Base-by-base conservation (phyloP, 1,284 basidiomycete genomes). In the Marasmius sp. region DNA sequence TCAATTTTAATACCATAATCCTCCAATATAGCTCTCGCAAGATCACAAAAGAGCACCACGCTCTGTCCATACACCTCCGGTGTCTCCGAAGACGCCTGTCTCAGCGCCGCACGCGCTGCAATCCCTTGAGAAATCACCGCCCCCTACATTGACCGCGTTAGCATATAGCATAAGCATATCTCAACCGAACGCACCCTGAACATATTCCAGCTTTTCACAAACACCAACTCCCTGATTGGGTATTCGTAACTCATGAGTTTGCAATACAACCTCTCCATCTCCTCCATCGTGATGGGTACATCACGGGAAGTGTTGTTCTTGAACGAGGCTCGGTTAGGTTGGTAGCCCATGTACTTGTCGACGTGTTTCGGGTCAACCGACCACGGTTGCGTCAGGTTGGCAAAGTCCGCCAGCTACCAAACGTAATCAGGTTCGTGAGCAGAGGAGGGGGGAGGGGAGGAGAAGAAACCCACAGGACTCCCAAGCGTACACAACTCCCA, bases 401-500 rank as follows among this genome's bases (percentile, higher is more conserved):
- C 94, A 2, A 98, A 81, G 72, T 98, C 96, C n/a, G 93, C 93
- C 1, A 97, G 83, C 93, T 94, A 55, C 4, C 56, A 57, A n/a
- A n/a, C n/a, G n/a, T n/a, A n/a, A n/a, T n/a, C n/a, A n/a, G n/a
- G n/a, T n/a, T n/a, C n/a, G n/a, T n/a, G n/a, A n/a, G n/a, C n/a
- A n/a, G n/a, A n/a, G n/a, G n/a, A n/a, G n/a, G n/a, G n/a, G n/a
- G n/a, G n/a, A n/a, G n/a, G n/a, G n/a, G n/a, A n/a, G 55, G 39
- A 50, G 20, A 47, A 52, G 18, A 52, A 33, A 75, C 83, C 49
- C 70, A 93, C 88, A 37, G 92, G 91, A 69, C 90, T 93, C 8
- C 94, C 94, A 16, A 97, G 82, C 1, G 97, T 98, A 69, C 93
- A 96, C 43, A 98, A 78, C 72, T 98, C 96, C 96, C 96, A 98